Conservation (phyloP, 1,284 basidiomycete genomes). For the Earliella scabrosa region DNA sequence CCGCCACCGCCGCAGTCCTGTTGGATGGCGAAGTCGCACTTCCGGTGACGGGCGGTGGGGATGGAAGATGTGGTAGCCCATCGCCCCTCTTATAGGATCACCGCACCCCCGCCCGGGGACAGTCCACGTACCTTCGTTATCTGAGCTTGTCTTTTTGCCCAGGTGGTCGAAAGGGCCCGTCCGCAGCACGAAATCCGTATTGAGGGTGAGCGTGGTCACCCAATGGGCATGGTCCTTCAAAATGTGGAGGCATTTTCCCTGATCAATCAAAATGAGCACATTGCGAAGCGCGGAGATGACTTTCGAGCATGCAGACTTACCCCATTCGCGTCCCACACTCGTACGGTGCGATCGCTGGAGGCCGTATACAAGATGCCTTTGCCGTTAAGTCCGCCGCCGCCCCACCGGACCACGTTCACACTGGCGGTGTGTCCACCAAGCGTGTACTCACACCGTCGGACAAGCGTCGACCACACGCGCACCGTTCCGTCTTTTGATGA, state of each 20-base stretch:
- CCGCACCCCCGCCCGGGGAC: background rate
- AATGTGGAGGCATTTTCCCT: conserved; percentile 73
- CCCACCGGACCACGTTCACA: conserved; percentile 97
- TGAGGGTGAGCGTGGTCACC: conserved; percentile 96
- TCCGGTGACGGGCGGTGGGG: background rate
- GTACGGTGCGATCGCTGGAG: conserved; percentile 91
- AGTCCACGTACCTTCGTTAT: conserved; percentile 72
- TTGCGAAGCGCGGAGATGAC: background rate
- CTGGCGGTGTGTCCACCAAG: conserved; percentile 94
- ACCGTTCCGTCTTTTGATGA: conserved; percentile 97
- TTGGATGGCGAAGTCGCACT: background rate
- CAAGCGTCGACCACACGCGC: conserved; percentile 86
- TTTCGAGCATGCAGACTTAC: conserved; percentile 44
- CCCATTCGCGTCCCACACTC: conserved; percentile 89
- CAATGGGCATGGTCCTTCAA: conserved; percentile 97
- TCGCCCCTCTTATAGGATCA: background rate
- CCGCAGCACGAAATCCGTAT: conserved; percentile 93
- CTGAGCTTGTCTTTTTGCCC: conserved; percentile 72
- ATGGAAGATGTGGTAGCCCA: background rate
- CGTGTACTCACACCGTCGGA: conserved; percentile 79
- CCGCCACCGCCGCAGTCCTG: background rate
- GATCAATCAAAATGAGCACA: conserved; percentile 2
- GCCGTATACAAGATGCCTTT: conserved; percentile 92
- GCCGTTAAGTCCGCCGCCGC: conserved; percentile 70
- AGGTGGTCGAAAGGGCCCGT: conserved; percentile 96